These are phyloP conservation scores for Calophaca sinica DNA, from an alignment of 306 rosid genomes.

Conservation along the genomic window DNA sequence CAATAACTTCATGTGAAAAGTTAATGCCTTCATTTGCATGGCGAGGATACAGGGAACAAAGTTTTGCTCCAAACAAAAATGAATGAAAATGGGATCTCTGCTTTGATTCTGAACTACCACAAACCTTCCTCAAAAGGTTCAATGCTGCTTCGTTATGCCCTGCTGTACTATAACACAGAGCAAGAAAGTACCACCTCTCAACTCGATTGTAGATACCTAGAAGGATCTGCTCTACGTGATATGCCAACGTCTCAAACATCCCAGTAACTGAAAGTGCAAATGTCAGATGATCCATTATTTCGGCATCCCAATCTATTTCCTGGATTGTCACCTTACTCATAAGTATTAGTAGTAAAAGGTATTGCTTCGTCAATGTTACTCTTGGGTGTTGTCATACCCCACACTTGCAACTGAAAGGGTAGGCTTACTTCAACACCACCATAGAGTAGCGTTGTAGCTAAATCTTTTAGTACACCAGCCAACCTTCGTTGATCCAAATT, in stretches of 20 bases:
- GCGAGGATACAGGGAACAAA: slow-evolving; percentile 65
- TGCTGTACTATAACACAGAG: slow-evolving; percentile 81
- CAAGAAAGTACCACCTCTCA: slow-evolving; percentile 86
- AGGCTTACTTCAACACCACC: slow-evolving; percentile 76
- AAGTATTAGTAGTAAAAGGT: slow-evolving; percentile 65
- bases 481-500: slow-evolving; percentile 65
- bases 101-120: slow-evolving; percentile 70
- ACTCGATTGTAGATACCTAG: slow-evolving; percentile 72
- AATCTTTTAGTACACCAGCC: slow-evolving; percentile 68
- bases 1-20: slow-evolving; percentile 58
- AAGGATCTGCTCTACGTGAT: slow-evolving; percentile 71
- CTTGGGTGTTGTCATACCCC: slow-evolving; percentile 63
- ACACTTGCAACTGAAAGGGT: slow-evolving; percentile 60
- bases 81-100: slow-evolving; percentile 62
- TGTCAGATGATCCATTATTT: slow-evolving; percentile 77
- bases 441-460: slow-evolving; percentile 74
- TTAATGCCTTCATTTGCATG: slow-evolving; percentile 66
- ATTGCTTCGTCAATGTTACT: slow-evolving; percentile 77
- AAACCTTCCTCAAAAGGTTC: slow-evolving; percentile 73
- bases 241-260: slow-evolving; percentile 69
- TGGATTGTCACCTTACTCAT: slow-evolving; percentile 57
- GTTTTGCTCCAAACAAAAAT: slow-evolving; percentile 72
- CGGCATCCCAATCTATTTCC: slow-evolving; percentile 79
- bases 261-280: slow-evolving; percentile 76
- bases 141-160: slow-evolving; percentile 69